Percentiles rank a stretch among this genome's conserved stretches.
Conservation (phyloP, 1,139 yeast genomes). For the Suhomyces kunorum region DNA sequence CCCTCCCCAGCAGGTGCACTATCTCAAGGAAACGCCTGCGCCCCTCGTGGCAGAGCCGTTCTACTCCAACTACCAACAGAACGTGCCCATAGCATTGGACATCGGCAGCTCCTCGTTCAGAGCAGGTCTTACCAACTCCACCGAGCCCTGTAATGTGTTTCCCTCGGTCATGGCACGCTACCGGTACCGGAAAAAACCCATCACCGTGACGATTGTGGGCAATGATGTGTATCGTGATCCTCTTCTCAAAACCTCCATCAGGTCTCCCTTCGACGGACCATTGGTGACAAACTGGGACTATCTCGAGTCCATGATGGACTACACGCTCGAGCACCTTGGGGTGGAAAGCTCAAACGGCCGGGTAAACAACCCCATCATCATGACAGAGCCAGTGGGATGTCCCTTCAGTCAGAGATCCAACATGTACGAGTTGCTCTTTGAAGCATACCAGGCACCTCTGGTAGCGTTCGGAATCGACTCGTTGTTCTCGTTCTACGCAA, state of each 20-base stretch:
- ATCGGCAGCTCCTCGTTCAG: conserved; percentile 72
- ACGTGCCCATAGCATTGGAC: conserved; percentile 79
- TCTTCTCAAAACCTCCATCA: conserved; percentile 64
- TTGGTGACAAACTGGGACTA: conserved; percentile 91
- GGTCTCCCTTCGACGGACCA: conserved; percentile 85
- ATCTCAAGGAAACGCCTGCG: conserved; percentile 48
- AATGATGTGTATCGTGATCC: conserved; percentile 77
- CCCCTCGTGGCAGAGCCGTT: conserved; percentile 51
- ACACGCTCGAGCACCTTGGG: conserved; percentile 75
- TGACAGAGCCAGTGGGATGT: conserved; percentile 76
- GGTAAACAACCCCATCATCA: conserved; percentile 76
- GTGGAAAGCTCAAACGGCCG: conserved; percentile 54
- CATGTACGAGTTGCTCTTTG: conserved; percentile 81
- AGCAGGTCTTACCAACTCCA: conserved; percentile 63
- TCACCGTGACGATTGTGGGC: conserved; percentile 74
- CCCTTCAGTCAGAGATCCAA: conserved; percentile 68
- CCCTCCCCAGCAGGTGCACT: conserved; percentile 54
- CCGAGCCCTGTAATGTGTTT: conserved; percentile 63
- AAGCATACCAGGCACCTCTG: conserved; percentile 73
- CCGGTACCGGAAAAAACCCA: conserved; percentile 72
- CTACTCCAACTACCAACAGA: conserved; percentile 49
- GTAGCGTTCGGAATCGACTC: conserved; percentile 82
- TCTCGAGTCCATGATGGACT: conserved; percentile 79
- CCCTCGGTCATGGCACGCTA: conserved; percentile 72
- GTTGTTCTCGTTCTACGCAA: conserved; percentile 66